Percentiles rank a stretch among this genome's conserved stretches.
These are phyloP conservation scores for Ambrosiella xylebori DNA, from an alignment of 2,329 filamentous ascomycete species.

Conservation along the genomic window DNA sequence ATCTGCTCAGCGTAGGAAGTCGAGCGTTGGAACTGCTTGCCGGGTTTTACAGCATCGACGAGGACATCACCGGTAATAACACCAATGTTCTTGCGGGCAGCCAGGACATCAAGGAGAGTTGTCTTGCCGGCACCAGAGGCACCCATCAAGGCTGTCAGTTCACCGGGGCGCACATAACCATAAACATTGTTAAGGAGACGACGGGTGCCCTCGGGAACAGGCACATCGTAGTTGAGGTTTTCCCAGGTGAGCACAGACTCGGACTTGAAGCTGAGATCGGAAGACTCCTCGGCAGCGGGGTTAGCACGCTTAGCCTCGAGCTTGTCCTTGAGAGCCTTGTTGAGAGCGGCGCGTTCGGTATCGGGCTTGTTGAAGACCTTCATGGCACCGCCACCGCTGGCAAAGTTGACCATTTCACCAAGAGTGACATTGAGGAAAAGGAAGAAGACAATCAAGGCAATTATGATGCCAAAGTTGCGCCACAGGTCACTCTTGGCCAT, in stretches of 20 bases:
- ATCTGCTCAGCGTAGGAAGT: conserved; percentile 47
- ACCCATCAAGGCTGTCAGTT: conserved; percentile 66
- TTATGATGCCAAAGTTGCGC: conserved; percentile 70
- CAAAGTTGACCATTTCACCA: conserved; percentile 55
- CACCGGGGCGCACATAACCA: conserved; percentile 61
- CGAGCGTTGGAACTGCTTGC: conserved; percentile 42
- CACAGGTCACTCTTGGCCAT: conserved; percentile 54
- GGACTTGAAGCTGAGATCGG: conserved; percentile 39
- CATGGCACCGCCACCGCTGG: conserved; percentile 63
- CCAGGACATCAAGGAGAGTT: conserved; percentile 62
- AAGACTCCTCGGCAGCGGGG: conserved; percentile 22
- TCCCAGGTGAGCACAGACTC: conserved; percentile 71
- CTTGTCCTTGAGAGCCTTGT: conserved; percentile 43
- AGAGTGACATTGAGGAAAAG: conserved; percentile 58
- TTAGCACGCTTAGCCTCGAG: conserved; percentile 34
- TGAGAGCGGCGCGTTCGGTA: conserved; percentile 47
- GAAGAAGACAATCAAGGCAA: conserved; percentile 60
- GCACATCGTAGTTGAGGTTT: conserved; percentile 61
- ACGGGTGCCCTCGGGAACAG: conserved; percentile 37
- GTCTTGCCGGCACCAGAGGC: conserved; percentile 78
- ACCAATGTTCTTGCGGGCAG: conserved; percentile 42
- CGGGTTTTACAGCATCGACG: conserved; percentile 38
- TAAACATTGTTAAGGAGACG: conserved; percentile 37
- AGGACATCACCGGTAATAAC: conserved; percentile 39
- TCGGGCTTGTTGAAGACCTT: conserved; percentile 63